These are phyloP conservation scores for Pseudonitzschia delicatissima DNA, from an alignment of 108 stramenopile species.

Conservation along the genomic window DNA sequence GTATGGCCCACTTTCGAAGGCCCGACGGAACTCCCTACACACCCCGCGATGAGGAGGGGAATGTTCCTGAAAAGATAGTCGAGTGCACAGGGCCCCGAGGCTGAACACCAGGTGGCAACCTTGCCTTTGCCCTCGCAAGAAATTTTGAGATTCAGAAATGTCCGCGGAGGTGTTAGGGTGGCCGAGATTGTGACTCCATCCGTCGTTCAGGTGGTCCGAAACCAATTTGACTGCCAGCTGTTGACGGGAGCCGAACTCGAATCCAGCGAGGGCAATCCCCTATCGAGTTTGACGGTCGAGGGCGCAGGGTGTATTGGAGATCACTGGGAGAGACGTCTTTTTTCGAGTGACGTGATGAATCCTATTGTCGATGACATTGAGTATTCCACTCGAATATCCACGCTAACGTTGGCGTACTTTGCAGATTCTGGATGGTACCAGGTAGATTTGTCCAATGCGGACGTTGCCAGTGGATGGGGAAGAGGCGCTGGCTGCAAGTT, in stretches of 20 bases:
- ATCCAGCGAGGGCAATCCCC: constrained; percentile 40
- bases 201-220: constrained; percentile 66
- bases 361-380: constrained; percentile 66
- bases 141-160: constrained; percentile 56
- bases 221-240: constrained; percentile 79
- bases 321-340: constrained; percentile 79
- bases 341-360: constrained; percentile 77
- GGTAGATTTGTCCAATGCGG: constrained; percentile 59
- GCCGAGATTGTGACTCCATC: constrained; percentile 78
- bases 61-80: constrained; percentile 37
- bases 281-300: constrained; percentile 24
- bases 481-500: constrained; percentile 79
- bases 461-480: constrained; percentile 66
- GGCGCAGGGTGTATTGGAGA: constrained; percentile 59
- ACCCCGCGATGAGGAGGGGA: constrained; percentile 44
- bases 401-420: constrained; percentile 78
- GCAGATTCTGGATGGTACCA: constrained; percentile 87
- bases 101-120: constrained; percentile 29
- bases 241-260: constrained; percentile 77
- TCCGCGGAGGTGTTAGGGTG: constrained; percentile 73
- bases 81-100: constrained; percentile 58
- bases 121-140: constrained; percentile 68
- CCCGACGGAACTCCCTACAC: constrained; percentile 73
- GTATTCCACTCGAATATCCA: constrained; percentile 58
- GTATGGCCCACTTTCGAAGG: constrained; percentile 77